These are phyloP conservation scores for Nothomitra cinnamomea DNA, from an alignment of 2,329 filamentous ascomycete genomes.

Conservation along the genomic window DNA sequence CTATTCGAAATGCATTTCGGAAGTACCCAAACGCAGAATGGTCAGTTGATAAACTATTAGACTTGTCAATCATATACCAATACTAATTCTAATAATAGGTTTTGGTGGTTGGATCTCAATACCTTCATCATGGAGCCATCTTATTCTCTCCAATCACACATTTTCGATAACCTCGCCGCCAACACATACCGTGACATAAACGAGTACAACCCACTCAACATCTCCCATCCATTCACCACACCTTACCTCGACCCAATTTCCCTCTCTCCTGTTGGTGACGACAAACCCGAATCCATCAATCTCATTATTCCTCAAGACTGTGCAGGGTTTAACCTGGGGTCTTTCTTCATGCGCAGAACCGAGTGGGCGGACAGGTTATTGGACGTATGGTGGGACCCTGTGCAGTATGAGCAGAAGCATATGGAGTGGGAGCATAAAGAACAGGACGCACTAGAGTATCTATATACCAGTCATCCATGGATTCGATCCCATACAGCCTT, in stretches of 20 bases:
- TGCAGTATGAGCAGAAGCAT: constrained; percentile 93
- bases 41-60: constrained; percentile 33
- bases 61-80: background rate
- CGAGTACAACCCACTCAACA: constrained; percentile 85
- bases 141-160: constrained; percentile 74
- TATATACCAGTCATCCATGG: constrained; percentile 87
- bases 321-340: constrained; percentile 87
- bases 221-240: constrained; percentile 62
- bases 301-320: constrained; percentile 87
- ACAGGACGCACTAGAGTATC: constrained; percentile 83
- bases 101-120: constrained; percentile 98
- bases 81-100: constrained; percentile 47
- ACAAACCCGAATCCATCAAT: constrained; percentile 62
- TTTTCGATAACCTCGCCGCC: constrained; percentile 63
- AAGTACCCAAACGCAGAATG: constrained; percentile 96
- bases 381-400: constrained; percentile 97
- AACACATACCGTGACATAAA: constrained; percentile 92
- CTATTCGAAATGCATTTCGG: constrained; percentile 68
- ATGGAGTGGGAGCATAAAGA: constrained; percentile 99
- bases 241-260: constrained; percentile 61
- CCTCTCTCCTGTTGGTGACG: constrained; percentile 59
- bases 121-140: constrained; percentile 96
- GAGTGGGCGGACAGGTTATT: constrained; percentile 81
- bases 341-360: constrained; percentile 77
- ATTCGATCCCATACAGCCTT: constrained; percentile 78